These are phyloP conservation scores for Xylariaceae sp. DNA, from an alignment of 2,329 filamentous ascomycete genomes.

Conservation along the genomic window DNA sequence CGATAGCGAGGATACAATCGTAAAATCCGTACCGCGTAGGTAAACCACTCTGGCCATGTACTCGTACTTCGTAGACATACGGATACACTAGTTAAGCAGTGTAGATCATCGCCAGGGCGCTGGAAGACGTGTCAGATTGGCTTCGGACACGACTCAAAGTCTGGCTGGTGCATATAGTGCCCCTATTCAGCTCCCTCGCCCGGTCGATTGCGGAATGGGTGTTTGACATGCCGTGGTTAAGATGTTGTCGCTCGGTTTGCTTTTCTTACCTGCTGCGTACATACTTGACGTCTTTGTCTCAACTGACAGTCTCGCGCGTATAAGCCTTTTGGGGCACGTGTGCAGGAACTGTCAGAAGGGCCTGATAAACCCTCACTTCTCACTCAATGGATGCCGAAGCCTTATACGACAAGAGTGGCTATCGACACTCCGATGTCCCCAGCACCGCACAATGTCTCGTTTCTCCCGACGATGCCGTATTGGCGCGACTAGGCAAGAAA, in stretches of 20 bases:
- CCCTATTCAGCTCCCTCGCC: background rate
- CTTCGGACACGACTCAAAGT: background rate
- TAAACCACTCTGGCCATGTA: background rate
- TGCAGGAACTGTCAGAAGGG: background rate
- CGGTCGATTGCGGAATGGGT: background rate
- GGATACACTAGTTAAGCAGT: background rate
- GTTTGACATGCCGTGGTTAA: too few species aligned
- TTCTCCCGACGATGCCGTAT: slow-evolving; percentile 2
- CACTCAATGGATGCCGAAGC: background rate
- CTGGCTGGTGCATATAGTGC: background rate
- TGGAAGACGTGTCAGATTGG: background rate
- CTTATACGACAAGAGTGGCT: background rate
- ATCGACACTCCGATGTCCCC: background rate
- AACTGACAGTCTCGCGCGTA: background rate
- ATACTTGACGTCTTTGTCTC: background rate
- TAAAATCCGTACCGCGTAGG: background rate
- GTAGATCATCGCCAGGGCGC: background rate
- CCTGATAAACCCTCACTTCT: background rate
- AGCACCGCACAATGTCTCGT: background rate
- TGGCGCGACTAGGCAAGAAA: slow-evolving; percentile 19
- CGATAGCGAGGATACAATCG: background rate
- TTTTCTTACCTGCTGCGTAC: background rate
- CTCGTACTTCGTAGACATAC: background rate
- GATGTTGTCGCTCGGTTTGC: too few species aligned
- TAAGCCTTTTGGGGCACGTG: background rate